Conservation (phyloP, 164 flowering plant species). For the Malania oleifera region DNA sequence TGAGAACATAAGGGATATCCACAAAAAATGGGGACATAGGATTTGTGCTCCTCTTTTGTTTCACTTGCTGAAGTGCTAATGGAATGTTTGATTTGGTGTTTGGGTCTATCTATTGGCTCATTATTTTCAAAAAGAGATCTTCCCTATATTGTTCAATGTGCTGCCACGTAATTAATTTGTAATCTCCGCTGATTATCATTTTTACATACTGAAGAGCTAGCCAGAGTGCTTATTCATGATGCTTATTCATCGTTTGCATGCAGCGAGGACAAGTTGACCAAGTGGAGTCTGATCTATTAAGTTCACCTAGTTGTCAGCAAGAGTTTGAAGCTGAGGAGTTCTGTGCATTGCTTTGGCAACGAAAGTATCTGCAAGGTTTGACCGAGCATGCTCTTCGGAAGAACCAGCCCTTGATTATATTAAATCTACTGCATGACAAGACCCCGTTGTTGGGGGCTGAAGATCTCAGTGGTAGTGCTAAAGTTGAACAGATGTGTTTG, state of each 20-base stretch:
- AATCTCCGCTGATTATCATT: no score
- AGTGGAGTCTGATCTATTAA: slow-evolving; percentile 30
- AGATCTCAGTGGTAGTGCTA: slow-evolving; percentile 42
- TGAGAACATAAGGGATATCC: no score
- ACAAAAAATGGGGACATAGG: no score
- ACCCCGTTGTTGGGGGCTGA: slow-evolving; percentile 34
- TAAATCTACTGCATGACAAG: slow-evolving; percentile 77
- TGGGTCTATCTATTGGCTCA: no score
- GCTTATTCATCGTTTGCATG: slow-evolving; percentile 1
- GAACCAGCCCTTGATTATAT: slow-evolving; percentile 73
- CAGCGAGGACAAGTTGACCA: slow-evolving; percentile 84
- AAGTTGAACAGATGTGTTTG: slow-evolving; percentile 61
- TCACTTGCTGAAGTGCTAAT: no score
- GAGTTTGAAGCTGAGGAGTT: slow-evolving; percentile 48
- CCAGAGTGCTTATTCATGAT: no score
- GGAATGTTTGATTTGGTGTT: no score
- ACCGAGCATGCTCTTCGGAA: slow-evolving; percentile 85
- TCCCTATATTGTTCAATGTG: no score
- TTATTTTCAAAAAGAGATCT: no score
- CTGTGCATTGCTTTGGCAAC: slow-evolving; percentile 42
- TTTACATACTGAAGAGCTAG: no score
- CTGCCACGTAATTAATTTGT: no score
- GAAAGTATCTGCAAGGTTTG: slow-evolving; percentile 52
- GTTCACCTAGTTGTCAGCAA: slow-evolving; percentile 32
- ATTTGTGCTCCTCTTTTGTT: no score